A percentile compares a stretch with the other conserved stretches of the same genome.
Conservation (phyloP, 2,329 filamentous ascomycete genomes). For the Fusarium xylarioides region DNA sequence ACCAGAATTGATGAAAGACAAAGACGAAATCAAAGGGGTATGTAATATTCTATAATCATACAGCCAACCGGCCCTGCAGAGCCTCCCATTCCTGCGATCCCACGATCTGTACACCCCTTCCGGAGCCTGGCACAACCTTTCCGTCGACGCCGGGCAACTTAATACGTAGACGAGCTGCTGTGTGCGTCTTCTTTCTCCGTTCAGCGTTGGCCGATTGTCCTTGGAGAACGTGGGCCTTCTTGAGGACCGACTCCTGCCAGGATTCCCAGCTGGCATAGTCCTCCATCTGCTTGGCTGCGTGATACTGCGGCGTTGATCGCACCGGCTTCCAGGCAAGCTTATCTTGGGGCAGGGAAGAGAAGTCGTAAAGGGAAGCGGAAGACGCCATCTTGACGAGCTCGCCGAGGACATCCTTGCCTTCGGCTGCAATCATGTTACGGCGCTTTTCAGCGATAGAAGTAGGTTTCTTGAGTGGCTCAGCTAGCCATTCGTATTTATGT, state of each 20-base stretch:
- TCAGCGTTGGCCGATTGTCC: conserved; percentile 33
- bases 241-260: conserved; percentile 65
- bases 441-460: conserved; percentile 58
- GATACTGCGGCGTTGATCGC: conserved; percentile 70
- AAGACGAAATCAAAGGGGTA: conserved; percentile 35
- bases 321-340: conserved; percentile 73
- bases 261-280: conserved; percentile 69
- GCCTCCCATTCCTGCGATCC: conserved; percentile 66
- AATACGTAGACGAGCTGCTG: conserved; percentile 61
- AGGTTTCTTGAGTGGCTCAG: conserved; percentile 65
- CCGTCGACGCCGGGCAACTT: conserved; percentile 57
- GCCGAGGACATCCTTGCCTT: conserved; percentile 70
- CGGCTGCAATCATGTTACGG: conserved; percentile 62
- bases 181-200: conserved; percentile 42
- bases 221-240: conserved; percentile 59
- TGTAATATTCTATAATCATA: conserved; percentile 43
- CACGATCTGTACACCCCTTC: conserved; percentile 59
- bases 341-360: conserved; percentile 65
- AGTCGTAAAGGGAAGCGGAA: conserved; percentile 65
- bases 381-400: conserved; percentile 71
- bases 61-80: conserved; percentile 54
- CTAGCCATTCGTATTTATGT: conserved; percentile 65
- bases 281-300: conserved; percentile 71
- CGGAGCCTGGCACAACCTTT: conserved; percentile 52
- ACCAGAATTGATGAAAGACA: conserved; percentile 16